Evolutionary conservation across 345 rosid species (phyloP).

Genomic region (Corchorus olitorius): DNA sequence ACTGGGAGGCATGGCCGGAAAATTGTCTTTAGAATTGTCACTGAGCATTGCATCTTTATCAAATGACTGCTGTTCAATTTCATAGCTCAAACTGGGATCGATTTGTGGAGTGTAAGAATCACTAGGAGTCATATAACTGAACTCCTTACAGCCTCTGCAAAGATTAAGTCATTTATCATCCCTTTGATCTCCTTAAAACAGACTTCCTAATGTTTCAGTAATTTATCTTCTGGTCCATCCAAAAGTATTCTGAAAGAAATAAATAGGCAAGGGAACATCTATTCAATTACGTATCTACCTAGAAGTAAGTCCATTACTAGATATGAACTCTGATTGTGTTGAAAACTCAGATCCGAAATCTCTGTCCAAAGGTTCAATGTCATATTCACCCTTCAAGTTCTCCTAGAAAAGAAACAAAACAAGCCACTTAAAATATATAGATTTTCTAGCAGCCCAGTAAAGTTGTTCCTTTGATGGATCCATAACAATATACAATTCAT

Average conservation of each 20-base stretch:
- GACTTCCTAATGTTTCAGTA: not conserved
- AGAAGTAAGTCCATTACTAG: slow-evolving; percentile 30
- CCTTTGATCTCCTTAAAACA: not conserved
- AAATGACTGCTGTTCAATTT: slow-evolving; percentile 41
- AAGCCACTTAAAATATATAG: slow-evolving; percentile 15
- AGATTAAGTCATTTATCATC: slow-evolving; percentile 19
- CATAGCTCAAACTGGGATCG: slow-evolving; percentile 34
- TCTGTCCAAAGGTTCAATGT: slow-evolving; percentile 35
- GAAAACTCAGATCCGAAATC: slow-evolving; percentile 51
- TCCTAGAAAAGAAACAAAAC: slow-evolving; percentile 43
- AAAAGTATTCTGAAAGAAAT: not conserved
- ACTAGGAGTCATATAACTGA: slow-evolving; percentile 25
- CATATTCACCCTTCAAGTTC: slow-evolving; percentile 36
- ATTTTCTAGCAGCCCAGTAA: not conserved
- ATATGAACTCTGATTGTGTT: slow-evolving; percentile 45
- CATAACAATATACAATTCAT: not conserved
- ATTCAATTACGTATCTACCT: slow-evolving; percentile 43
- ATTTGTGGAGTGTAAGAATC: slow-evolving; percentile 38
- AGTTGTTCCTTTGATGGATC: not conserved
- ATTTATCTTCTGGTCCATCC: slow-evolving; percentile 14
- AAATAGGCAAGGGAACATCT: not conserved
- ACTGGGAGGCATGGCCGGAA: slow-evolving; percentile 68
- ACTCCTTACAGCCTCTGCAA: slow-evolving; percentile 47
- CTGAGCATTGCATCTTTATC: slow-evolving; percentile 30
- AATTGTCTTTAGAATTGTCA: slow-evolving; percentile 28